Evolutionary conservation across 306 rosid species (phyloP).

Genomic region (Fragaria vesca): DNA sequence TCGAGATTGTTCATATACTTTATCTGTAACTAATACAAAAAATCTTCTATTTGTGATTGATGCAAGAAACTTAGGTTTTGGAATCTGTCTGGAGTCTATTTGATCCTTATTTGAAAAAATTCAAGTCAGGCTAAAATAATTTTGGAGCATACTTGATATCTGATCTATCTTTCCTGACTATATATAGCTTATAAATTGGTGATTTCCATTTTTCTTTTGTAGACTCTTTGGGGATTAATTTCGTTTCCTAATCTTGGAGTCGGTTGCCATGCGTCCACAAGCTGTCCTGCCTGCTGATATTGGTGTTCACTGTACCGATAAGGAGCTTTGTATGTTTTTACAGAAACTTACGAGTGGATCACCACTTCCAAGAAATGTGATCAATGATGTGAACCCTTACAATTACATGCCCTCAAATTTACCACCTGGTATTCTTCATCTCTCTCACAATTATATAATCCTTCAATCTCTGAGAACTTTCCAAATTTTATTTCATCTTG

Average conservation of each 20-base stretch:
- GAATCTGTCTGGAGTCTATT: not conserved
- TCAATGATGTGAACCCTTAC: slow-evolving; percentile 30
- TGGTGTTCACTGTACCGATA: not conserved
- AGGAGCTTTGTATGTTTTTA: slow-evolving; percentile 16
- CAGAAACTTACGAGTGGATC: slow-evolving; percentile 16
- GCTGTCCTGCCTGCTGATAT: slow-evolving; percentile 6
- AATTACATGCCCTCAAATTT: slow-evolving; percentile 19
- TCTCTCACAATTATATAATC: not conserved
- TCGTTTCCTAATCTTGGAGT: not conserved
- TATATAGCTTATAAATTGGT: not conserved
- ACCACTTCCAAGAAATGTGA: slow-evolving; percentile 35
- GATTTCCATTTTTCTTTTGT: slow-evolving; percentile 1
- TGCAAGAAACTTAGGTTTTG: not conserved
- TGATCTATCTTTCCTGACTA: not conserved
- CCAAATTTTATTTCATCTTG: not conserved
- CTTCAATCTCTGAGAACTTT: not conserved
- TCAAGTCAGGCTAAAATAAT: not conserved
- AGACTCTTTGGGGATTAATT: not conserved
- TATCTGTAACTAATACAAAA: not conserved
- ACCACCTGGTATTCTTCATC: slow-evolving; percentile 37
- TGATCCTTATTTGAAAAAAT: not conserved
- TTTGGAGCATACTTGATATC: not conserved
- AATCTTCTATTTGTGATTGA: not conserved
- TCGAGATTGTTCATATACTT: not conserved
- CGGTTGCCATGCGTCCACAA: slow-evolving; percentile 25